Conservation (phyloP, 192 early-diverging fungal species). For the Coemansia reversa region DNA sequence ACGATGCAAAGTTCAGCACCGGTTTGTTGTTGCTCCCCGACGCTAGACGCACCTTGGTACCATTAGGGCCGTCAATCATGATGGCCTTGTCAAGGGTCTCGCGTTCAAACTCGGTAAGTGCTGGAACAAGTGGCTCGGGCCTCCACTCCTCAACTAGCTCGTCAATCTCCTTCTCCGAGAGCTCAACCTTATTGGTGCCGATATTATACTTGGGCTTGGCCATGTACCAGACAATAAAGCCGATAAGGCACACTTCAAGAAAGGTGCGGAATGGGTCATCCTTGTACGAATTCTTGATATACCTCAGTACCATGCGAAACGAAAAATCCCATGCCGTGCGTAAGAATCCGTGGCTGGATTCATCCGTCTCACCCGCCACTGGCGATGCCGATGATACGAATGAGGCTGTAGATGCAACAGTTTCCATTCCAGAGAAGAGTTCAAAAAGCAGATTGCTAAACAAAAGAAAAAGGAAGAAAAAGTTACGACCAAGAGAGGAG, state of each 20-base stretch:
- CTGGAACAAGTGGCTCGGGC: slow-evolving; percentile 89
- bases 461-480: neutral
- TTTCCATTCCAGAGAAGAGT: slow-evolving; percentile 14
- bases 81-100: slow-evolving; percentile 78
- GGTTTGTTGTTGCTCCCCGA: slow-evolving; percentile 44
- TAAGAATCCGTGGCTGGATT: slow-evolving; percentile 22
- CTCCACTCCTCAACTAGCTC: slow-evolving; percentile 94
- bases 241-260: slow-evolving; percentile 78
- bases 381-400: neutral
- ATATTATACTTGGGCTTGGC: slow-evolving; percentile 77
- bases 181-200: slow-evolving; percentile 69
- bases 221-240: slow-evolving; percentile 89
- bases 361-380: neutral
- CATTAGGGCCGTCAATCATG: slow-evolving; percentile 64
- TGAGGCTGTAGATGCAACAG: slow-evolving; percentile 8
- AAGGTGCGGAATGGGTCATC: slow-evolving; percentile 88
- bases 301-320: slow-evolving; percentile 71
- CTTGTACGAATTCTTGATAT: slow-evolving; percentile 89
- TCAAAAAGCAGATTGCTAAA: neutral
- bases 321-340: slow-evolving; percentile 47
- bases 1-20: slow-evolving; percentile 74
- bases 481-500: neutral
- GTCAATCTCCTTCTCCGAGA: slow-evolving; percentile 93
- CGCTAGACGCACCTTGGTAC: slow-evolving; percentile 49
- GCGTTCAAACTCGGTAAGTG: slow-evolving; percentile 65